These are phyloP conservation scores for Blastocystis sp. DNA, from an alignment of 352 stramenopile genomes.

Conservation along the genomic window DNA sequence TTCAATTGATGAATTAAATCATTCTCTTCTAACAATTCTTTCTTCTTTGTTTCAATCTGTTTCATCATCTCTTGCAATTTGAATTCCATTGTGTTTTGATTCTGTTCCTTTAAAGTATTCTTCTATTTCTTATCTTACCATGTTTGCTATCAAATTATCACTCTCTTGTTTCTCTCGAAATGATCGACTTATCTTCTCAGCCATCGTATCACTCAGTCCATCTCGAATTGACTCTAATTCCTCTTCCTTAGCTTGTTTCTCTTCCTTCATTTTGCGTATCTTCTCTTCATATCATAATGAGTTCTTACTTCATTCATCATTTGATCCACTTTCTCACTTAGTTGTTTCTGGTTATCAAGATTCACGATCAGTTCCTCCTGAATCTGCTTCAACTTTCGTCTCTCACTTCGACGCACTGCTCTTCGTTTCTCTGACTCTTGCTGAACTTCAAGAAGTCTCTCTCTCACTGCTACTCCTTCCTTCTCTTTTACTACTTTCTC, in stretches of 20 bases:
- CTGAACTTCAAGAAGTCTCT: neutral
- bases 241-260: neutral
- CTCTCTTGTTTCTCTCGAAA: no score
- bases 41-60: neutral
- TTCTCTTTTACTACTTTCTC: neutral
- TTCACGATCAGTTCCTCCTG: neutral
- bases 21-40: neutral
- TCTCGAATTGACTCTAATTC: neutral
- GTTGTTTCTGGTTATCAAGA: neutral
- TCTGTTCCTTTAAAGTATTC: neutral
- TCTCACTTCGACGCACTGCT: neutral
- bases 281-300: neutral
- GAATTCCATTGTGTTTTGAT: neutral
- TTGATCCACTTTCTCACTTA: neutral
- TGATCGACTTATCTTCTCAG: neutral
- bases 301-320: neutral
- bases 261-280: slow-evolving; percentile 9
- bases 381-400: neutral
- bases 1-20: no score
- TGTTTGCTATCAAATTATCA: neutral
- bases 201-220: no score
- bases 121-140: neutral
- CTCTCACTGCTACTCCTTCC: neutral
- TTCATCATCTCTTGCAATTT: neutral
- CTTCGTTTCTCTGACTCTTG: neutral